phyloP scores from a whole-genome alignment of 129 eudicot genomes.

The Daucus carota region DH1_v3.0 NC_030387.2:11438001-11438500 shows the following conservation, averaged over 20 bases:
- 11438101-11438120: conserved; percentile 8
- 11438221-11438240: background rate
- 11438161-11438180: background rate
- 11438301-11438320: background rate
- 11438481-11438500: background rate
- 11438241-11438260: background rate
- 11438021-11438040: conserved; percentile 88
- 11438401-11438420: conserved; percentile 50
- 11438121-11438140: background rate
- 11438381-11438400: conserved; percentile 54
- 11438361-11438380: conserved; percentile 63
- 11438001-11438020: conserved; percentile 71
- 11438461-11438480: background rate
- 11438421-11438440: conserved; percentile 3
- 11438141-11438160: background rate
- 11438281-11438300: background rate
- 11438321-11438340: conserved; percentile 10
- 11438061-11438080: conserved; percentile 51
- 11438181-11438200: background rate
- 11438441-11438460: background rate
- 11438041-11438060: conserved; percentile 91
- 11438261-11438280: background rate
- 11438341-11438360: conserved; percentile 79
- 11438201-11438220: background rate
- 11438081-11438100: conserved; percentile 67